These are phyloP conservation scores for Cerioporus squamosus DNA, from an alignment of 1,284 basidiomycete species.

Conservation along the genomic window DNA sequence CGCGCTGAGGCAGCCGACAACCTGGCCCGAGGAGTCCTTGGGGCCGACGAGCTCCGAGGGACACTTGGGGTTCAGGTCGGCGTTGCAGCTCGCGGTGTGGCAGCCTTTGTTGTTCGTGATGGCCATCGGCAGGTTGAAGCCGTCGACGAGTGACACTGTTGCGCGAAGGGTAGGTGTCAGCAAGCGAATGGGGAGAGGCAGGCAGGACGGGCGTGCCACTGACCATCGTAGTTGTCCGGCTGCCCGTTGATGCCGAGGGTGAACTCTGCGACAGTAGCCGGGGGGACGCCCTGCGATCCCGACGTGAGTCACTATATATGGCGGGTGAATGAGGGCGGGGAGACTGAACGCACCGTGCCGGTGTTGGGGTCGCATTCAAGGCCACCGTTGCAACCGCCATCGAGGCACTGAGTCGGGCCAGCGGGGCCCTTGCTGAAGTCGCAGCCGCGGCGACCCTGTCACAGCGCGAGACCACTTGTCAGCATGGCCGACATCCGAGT, in stretches of 20 bases:
- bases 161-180: neutral
- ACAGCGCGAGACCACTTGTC: neutral
- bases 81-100: constrained; percentile 50
- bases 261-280: constrained; percentile 50
- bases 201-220: neutral
- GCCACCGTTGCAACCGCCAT: constrained; percentile 53
- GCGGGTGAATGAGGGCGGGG: neutral
- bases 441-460: constrained; percentile 45
- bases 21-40: constrained; percentile 51
- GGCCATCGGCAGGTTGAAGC: constrained; percentile 57
- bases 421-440: constrained; percentile 39
- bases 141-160: constrained; percentile 35
- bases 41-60: constrained; percentile 55
- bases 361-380: constrained; percentile 44
- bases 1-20: constrained; percentile 62
- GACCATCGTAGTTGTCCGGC: constrained; percentile 48
- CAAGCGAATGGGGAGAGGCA: no score
- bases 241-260: constrained; percentile 40
- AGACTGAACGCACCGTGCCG: constrained; percentile 40
- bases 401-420: constrained; percentile 45
- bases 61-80: constrained; percentile 56
- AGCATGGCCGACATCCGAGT: neutral
- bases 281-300: constrained; percentile 43
- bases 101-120: constrained; percentile 60
- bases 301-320: neutral